Percentiles rank a stretch among this genome's conserved stretches.
phyloP scores from a whole-genome alignment of 352 stramenopile genomes.

The Elongisporangium undulatum region DNA sequence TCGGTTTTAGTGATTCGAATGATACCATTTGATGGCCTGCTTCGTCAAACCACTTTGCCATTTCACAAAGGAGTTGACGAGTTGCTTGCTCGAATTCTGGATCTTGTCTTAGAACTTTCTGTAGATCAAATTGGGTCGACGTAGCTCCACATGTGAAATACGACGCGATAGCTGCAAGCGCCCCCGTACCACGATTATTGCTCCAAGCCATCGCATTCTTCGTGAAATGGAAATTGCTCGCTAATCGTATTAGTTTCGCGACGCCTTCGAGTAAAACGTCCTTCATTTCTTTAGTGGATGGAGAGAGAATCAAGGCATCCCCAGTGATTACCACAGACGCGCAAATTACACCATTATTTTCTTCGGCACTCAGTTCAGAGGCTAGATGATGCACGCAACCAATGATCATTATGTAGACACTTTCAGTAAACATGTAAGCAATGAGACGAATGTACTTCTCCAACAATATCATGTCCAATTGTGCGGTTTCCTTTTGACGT shows the following conservation, averaged over 20 bases:
- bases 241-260: conserved; percentile 44
- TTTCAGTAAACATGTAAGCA: conserved; percentile 70
- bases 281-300: conserved; percentile 43
- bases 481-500: conserved; percentile 36
- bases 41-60: conserved; percentile 42
- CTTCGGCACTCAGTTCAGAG: conserved; percentile 28
- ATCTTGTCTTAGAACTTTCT: conserved; percentile 40
- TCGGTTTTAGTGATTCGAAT: conserved; percentile 45
- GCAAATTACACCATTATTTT: conserved; percentile 36
- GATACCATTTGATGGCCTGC: conserved; percentile 48
- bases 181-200: conserved; percentile 35
- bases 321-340: conserved; percentile 40
- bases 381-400: conserved; percentile 28
- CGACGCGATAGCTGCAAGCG: conserved; percentile 24
- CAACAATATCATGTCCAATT: conserved; percentile 38
- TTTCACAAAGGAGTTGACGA: conserved; percentile 19
- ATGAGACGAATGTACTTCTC: conserved; percentile 51
- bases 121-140: conserved; percentile 34
- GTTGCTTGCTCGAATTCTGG: conserved; percentile 33
- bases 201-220: conserved; percentile 58
- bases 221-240: conserved; percentile 58
- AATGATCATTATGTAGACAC: conserved; percentile 63
- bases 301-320: conserved; percentile 34
- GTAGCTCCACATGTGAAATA: conserved; percentile 21
- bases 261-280: conserved; percentile 46